Evolutionary conservation across 2,329 filamentous ascomycete species (phyloP), one percentile per base, ranked within the genome.

Genomic region (Diplocarpon mali): DNA sequence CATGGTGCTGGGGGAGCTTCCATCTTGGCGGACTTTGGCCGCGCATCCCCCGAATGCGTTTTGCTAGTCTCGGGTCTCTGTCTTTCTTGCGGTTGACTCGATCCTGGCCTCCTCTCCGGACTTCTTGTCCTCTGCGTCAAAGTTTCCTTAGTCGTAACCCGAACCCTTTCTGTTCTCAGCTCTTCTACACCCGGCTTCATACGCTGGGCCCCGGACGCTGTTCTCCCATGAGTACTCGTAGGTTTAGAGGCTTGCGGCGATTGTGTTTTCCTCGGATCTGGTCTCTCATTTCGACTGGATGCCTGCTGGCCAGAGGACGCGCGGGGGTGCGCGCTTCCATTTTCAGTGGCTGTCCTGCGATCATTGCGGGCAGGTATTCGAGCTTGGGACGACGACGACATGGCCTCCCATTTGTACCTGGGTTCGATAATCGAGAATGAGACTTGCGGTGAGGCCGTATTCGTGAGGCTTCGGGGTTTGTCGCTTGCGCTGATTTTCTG

Each of bases 121-220:
- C 80, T 85, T 57, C 69, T 72, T 7, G 71, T 70, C 46, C 77
- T 71, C 46, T 72, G 68, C 30, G 76, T 70, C 44, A 80, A 60
- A 44, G 76, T 77, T 57, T 87, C 82, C 46, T 75, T 68, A 16
- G 76, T 79, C 37, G 77, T 76, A 48, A 80, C 70, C 44, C 76
- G 59, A 56, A 70, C 59, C 58, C 67, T 69, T 62, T 81, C 78
- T 7, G 72, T 78, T 57, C 73, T 68, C 50, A 75, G 65, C 45
- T 63, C 60, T 27, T 62, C 68, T 28, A 67, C 61, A 35, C 61
- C 62, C 52, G 69, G 68, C 58, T 67, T 73, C 14, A 63, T 61
- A 3, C 70, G 65, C 40, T 77, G 68, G 1, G 73, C 70, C 10
- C 72, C 72, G 12, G 78, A 81, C 2, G 73, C 67, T 14, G 69